Base-by-base conservation (phyloP, 1,139 yeast species). In the Zhuliangozyma parablackwelliae region DNA sequence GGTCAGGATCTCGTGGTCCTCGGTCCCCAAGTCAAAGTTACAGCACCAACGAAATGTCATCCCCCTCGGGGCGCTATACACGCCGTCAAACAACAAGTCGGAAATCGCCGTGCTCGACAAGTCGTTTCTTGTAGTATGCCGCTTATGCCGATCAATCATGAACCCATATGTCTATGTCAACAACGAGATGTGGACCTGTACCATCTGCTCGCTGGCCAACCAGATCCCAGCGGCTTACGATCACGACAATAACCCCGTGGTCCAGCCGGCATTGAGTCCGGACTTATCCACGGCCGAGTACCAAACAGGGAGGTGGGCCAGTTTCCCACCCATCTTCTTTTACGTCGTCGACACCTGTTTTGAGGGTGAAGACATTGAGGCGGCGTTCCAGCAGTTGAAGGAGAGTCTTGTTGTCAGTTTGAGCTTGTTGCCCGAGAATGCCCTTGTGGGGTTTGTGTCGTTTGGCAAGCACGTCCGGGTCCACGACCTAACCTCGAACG, bases 1-100 rank as follows among this genome's bases (percentile, higher is more conserved):
- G 39, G 80, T 89, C 34, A 79, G 97, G 49, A 78, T 86, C 59
- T 77, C 96, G 21, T 92, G 97, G 96, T 90, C 87, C 59, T 77
- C 79, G 34, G 71, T 92, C 38, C 89, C 92, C 10, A 63, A 77
- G 29, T 70, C 82, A 10, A 72, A 72, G 48, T 65, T 75, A 32
- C 84, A 80, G 40, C 79, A 80, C 37, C 68, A 75, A 24, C 59
- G 82, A 34, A 70, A 78, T 36, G 71, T 78, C 1, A 69, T 82
- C 7, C 90, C 90, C 1, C 55, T 81, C 39, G 82, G 84, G 0
- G 69, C 84, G 26, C 51, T 82, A 42, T 82, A 80, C 51, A 81
- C 86, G 5, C 94, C 94, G 2, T 57, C 83, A 44, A 75, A 76
- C 51, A 71, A 67, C 37, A 69, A 75, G 40, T 69, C 74, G 1